Base-by-base conservation (phyloP, 2,329 filamentous ascomycete genomes). In the Gyromitra esculenta region DNA sequence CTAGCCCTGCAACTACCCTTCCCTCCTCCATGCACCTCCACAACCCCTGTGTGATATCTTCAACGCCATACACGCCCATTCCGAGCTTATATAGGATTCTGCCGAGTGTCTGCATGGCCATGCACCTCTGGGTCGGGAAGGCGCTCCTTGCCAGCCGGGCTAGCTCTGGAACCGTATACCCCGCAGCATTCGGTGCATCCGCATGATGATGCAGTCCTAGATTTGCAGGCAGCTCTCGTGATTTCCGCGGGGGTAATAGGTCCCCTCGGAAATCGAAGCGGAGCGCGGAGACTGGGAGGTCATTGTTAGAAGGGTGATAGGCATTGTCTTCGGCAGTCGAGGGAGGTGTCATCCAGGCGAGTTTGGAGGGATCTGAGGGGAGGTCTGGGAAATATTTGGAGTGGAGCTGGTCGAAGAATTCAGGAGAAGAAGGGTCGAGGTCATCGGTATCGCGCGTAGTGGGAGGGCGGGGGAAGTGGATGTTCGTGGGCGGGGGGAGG, bases 151-250 rank as follows among this genome's bases (percentile, higher is more conserved):
- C 90, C 1, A 97, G 87, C 41, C 91, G 89, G 0, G 93, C 91
- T 0, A 99, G 86, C 83, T 99, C 96, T 0, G 90, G 89, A 39
- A 99, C 88, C 0, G 96, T 98, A 84, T 99, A 99, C 0, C 96
- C 96, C 0, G 96, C 96, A 0, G 94, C 93, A 83, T 97, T 93
- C 15, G 96, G 96, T 0, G 95, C 94, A 75, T 94, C 90, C 78
- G 92, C 94, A 83, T 99, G 96, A 83, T 99, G 95, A 83, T 99
- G 96, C 13, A 99, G 87, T 0, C 96, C 96, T 76, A 91, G 89
- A 11, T 89, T 90, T 0, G 89, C 89, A 4, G 95, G 92, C 35
- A 98, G 90, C 1, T 88, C 86, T 71, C 94, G 87, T 35, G 93
- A 90, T 43, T 89, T 88, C 63, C 89, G 87, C 0, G 96, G 96